phyloP scores from a whole-genome alignment of 2,329 filamentous ascomycete species.

The Cladosporium sp. region DNA sequence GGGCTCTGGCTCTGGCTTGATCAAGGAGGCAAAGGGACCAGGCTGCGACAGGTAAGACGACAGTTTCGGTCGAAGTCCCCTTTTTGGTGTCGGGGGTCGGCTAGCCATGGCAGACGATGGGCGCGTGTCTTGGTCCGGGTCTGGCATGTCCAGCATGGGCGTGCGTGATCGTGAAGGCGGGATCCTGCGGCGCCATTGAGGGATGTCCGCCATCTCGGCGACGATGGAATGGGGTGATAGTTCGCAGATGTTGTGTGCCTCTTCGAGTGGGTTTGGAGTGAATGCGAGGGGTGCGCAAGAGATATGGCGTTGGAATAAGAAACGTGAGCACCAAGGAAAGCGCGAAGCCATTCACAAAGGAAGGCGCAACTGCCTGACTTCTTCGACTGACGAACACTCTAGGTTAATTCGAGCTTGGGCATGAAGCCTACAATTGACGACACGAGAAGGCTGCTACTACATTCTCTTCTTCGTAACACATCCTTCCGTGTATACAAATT shows the following conservation, averaged over 20 bases:
- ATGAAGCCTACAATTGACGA: too few relatives aligned
- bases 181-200: slow-evolving; percentile 34
- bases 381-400: too few relatives aligned
- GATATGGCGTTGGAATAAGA: background rate
- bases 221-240: background rate
- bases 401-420: too few relatives aligned
- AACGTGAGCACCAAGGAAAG: background rate
- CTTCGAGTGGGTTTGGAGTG: too few relatives aligned
- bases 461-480: too few relatives aligned
- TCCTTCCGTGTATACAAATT: too few relatives aligned
- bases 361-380: too few relatives aligned
- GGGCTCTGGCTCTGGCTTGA: slow-evolving; percentile 16
- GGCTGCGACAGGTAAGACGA: slow-evolving; percentile 38
- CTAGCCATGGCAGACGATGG: background rate
- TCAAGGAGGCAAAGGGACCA: slow-evolving; percentile 9
- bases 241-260: background rate
- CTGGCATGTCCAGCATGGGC: slow-evolving; percentile 28
- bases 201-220: slow-evolving; percentile 30
- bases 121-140: slow-evolving; percentile 23
- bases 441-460: too few relatives aligned
- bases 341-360: background rate
- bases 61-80: slow-evolving; percentile 36
- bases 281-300: background rate
- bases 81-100: slow-evolving; percentile 29
- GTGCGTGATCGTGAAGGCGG: slow-evolving; percentile 29